Base-by-base conservation (phyloP, 306 rosid species). In the Vigna hirtella region DNA sequence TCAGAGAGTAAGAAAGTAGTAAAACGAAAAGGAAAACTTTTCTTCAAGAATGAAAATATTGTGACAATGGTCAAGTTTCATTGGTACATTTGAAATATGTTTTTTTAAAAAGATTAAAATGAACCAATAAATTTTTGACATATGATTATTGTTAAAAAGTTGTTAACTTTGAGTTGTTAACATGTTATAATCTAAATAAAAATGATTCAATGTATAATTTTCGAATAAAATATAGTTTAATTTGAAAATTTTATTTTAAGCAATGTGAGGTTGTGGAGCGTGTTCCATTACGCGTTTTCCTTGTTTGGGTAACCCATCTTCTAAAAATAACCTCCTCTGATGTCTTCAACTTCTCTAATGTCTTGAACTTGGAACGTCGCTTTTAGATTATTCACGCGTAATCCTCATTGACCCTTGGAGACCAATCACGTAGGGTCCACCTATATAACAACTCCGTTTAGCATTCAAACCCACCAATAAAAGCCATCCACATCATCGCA, bases 311-410 rank as follows among this genome's bases (percentile, higher is more conserved):
- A 11, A 59, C 47, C 38, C 30, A 7, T 32, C 13, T 63, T 48
- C 79, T 7, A n/a, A 62, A 16, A 32, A 63, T 75, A 75, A 72
- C 36, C 16, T 8, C 24, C n/a, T 5, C 7, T 17, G 70, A n/a
- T 17, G 49, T 74, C 34, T 30, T 30, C 3, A 26, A 26, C 28
- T 20, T 20, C 22, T 20, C 2, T 26, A 0, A 2, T 26, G 28
- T 26, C 28, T 1, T 30, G 50, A 62, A 32, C 50, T 75, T 49
- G 13, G 72, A 76, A 76, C 73, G 7, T 64, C 3, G 65, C 52
- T 47, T 4, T 18, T 18, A 11, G 26, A 24, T 64, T 47, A 38
- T 64, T 47, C 22, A 45, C 62, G 63, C 68, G 68, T 2, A 36
- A 73, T 28, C 61, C 12, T 7, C 11, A 7, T 8, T 6, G 1